Percentiles rank a stretch among this genome's conserved stretches.
Conservation (phyloP, 305 asterid genomes). For the Fraxinus sp. region DNA sequence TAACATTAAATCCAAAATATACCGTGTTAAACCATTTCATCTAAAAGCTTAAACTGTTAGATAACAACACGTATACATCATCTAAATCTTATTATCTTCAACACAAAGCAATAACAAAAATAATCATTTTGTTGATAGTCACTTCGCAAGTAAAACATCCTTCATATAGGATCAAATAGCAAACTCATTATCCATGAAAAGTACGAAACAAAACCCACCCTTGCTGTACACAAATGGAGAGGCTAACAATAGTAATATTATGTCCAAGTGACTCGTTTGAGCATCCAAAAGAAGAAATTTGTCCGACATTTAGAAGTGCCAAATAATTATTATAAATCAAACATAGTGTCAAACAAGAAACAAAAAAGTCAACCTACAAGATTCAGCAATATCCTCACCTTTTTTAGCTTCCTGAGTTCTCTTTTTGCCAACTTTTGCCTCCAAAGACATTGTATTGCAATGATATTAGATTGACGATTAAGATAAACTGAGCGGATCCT, state of each 20-base stretch:
- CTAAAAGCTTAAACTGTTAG: background rate
- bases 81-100: background rate
- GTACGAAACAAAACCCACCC: background rate
- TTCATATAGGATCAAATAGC: background rate
- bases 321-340: background rate
- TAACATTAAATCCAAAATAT: background rate
- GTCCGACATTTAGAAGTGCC: background rate
- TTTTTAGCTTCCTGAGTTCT: constrained; percentile 79
- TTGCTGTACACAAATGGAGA: background rate
- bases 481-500: constrained; percentile 64
- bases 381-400: constrained; percentile 48
- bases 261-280: constrained; percentile 12
- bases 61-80: background rate
- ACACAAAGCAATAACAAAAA: background rate
- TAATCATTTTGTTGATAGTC: background rate
- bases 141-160: background rate
- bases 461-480: constrained; percentile 72
- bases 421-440: constrained; percentile 85
- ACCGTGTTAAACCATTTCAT: background rate
- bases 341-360: constrained; percentile 10
- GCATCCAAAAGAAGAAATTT: background rate
- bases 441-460: constrained; percentile 94
- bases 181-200: background rate
- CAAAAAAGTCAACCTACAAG: background rate
- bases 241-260: background rate